These are phyloP conservation scores for Suillus ampliporus DNA, from an alignment of 768 basidiomycete genomes.

Conservation along the genomic window DNA sequence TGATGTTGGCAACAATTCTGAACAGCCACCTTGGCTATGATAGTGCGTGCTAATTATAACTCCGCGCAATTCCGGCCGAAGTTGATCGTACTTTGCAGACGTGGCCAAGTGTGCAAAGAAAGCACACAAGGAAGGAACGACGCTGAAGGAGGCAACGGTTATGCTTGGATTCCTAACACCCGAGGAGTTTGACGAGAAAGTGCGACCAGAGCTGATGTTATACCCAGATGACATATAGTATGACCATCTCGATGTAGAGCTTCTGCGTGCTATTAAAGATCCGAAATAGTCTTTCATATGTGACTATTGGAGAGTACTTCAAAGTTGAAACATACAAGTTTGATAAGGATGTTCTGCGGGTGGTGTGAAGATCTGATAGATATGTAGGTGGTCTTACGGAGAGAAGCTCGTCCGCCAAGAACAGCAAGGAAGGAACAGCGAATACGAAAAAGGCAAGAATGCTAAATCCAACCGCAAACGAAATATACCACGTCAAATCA, in stretches of 20 bases:
- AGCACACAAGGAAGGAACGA: slow-evolving; percentile 98
- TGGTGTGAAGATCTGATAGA: not conserved
- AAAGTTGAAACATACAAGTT: not conserved
- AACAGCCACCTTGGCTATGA: slow-evolving; percentile 97
- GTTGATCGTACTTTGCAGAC: slow-evolving; percentile 53
- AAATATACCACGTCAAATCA: slow-evolving; percentile 34
- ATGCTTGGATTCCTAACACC: slow-evolving; percentile 82
- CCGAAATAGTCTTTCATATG: too few relatives aligned
- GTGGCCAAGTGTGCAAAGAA: slow-evolving; percentile 99
- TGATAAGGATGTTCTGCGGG: not conserved
- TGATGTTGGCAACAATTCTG: slow-evolving; percentile 98
- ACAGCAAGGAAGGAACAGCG: slow-evolving; percentile 25
- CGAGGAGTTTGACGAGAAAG: slow-evolving; percentile 95
- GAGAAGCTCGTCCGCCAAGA: slow-evolving; percentile 32
- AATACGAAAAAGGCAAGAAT: slow-evolving; percentile 36
- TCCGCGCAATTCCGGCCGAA: slow-evolving; percentile 4
- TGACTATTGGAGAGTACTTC: too few relatives aligned
- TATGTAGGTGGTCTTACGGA: not conserved
- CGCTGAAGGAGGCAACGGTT: slow-evolving; percentile 94
- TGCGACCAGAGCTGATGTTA: slow-evolving; percentile 90
- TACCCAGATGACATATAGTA: slow-evolving; percentile 60
- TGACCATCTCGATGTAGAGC: not conserved
- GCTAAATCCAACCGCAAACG: slow-evolving; percentile 42
- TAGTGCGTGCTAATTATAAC: slow-evolving; percentile 62
- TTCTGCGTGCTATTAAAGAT: slow-evolving; percentile 1